Conservation (phyloP, 179 eudicot species). For the Gypsophila paniculata region DNA sequence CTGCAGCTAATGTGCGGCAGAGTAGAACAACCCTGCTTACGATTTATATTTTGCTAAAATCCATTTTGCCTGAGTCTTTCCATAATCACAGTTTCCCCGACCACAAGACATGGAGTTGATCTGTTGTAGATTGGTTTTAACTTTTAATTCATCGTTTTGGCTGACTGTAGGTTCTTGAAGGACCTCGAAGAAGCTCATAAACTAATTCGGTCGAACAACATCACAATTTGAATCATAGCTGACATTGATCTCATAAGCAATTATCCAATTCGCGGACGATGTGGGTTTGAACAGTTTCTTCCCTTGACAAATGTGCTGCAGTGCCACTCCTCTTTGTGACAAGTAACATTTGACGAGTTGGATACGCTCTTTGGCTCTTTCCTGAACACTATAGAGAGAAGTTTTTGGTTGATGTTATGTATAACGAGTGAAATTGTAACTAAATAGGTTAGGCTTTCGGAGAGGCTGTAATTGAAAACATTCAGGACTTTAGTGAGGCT, state of each 20-base stretch:
- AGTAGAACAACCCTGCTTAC: not conserved
- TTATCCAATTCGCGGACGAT: not conserved
- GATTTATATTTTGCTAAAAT: not conserved
- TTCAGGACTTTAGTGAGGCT: not conserved
- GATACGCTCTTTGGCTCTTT: not conserved
- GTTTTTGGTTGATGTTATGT: not conserved
- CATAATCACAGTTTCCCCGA: not conserved
- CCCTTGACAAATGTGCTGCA: not conserved
- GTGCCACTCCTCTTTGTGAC: not conserved
- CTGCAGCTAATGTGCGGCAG: not conserved
- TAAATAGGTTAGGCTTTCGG: not conserved
- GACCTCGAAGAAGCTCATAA: conserved; percentile 92
- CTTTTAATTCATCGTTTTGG: conserved; percentile 8
- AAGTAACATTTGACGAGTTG: not conserved
- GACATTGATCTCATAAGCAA: not conserved
- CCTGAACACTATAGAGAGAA: not conserved
- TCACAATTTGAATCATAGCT: conserved; percentile 35
- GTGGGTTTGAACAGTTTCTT: not conserved
- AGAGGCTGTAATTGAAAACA: not conserved
- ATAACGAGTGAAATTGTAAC: conserved; percentile 14
- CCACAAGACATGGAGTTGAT: not conserved
- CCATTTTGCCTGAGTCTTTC: not conserved
- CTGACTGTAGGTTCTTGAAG: conserved; percentile 57
- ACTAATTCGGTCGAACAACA: conserved; percentile 48
- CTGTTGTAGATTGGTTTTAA: not conserved